Percentiles rank a stretch among this genome's conserved stretches.
phyloP scores from a whole-genome alignment of 768 basidiomycete genomes.

The Trametes cubensis region DNA sequence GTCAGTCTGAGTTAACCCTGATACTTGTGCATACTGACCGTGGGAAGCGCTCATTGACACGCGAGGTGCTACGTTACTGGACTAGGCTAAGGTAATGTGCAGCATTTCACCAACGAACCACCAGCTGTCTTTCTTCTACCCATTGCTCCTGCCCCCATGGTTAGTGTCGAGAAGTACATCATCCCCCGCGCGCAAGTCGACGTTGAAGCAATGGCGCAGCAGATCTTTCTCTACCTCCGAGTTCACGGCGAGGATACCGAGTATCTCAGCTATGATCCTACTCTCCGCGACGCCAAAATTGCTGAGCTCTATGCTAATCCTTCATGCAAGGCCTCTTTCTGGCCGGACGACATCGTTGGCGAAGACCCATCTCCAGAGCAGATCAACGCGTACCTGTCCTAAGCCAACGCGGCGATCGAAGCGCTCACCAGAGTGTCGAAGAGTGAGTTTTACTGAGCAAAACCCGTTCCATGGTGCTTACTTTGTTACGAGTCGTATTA shows the following conservation, averaged over 20 bases:
- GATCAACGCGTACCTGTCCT: constrained; percentile 1
- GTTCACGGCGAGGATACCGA: background rate
- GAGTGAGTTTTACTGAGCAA: background rate
- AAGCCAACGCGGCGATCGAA: constrained; percentile 5
- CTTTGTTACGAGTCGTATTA: background rate
- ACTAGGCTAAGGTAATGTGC: too few species aligned
- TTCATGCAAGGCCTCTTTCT: background rate
- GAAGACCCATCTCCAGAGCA: background rate
- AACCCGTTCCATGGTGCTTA: background rate
- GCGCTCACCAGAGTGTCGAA: background rate
- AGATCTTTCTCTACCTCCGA: background rate
- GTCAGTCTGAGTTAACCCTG: too few species aligned
- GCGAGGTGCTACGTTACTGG: too few species aligned
- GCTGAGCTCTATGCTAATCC: constrained; percentile 5
- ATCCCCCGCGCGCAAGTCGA: constrained; percentile 9
- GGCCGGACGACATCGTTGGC: background rate
- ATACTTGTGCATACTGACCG: too few species aligned
- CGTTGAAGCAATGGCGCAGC: constrained; percentile 2
- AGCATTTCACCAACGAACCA: too few species aligned
- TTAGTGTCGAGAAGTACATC: constrained; percentile 1
- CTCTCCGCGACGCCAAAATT: background rate
- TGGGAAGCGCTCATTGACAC: too few species aligned
- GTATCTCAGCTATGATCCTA: background rate
- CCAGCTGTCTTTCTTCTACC: too few species aligned
- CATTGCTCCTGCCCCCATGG: background rate